A percentile compares a stretch with the other conserved stretches of the same genome.
Conservation (phyloP, 176 grass and related monocot species). For the Elymus sibiricus region DNA sequence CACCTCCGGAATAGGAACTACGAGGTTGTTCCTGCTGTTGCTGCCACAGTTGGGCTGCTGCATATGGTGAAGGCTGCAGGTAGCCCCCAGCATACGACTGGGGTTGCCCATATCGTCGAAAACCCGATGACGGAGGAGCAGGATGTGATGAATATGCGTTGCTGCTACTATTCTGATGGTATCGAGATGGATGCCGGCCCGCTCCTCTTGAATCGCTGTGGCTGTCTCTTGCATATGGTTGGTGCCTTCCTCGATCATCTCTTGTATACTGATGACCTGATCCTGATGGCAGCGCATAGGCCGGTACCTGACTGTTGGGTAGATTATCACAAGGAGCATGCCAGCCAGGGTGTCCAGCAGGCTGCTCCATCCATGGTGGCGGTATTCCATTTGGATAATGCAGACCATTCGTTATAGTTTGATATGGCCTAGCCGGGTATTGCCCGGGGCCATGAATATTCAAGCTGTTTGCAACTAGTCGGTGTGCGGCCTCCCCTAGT, state of each 20-base stretch:
- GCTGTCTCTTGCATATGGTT: conserved; percentile 36
- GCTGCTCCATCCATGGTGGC: conserved; percentile 35
- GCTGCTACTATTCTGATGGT: conserved; percentile 29
- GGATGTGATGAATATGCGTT: not conserved
- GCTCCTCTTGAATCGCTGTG: conserved; percentile 31
- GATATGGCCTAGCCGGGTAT: conserved; percentile 38
- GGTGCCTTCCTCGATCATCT: conserved; percentile 33
- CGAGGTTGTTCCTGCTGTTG: conserved; percentile 25
- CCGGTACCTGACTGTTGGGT: conserved; percentile 15
- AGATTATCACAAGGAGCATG: conserved; percentile 28
- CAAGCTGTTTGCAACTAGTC: conserved; percentile 81
- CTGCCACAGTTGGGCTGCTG: conserved; percentile 41
- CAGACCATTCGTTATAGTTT: conserved; percentile 34
- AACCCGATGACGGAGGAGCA: conserved; percentile 30
- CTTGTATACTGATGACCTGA: conserved; percentile 48
- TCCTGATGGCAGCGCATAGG: conserved; percentile 38
- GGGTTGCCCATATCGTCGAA: conserved; percentile 40
- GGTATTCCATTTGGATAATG: conserved; percentile 51
- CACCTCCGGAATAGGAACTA: conserved; percentile 33
- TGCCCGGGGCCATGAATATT: conserved; percentile 30
- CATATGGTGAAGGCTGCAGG: conserved; percentile 40
- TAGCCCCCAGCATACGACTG: conserved; percentile 19
- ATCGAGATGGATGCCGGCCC: conserved; percentile 27
- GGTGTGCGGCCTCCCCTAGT: conserved; percentile 79
- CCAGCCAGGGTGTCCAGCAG: conserved; percentile 28